Conservation (phyloP, 2,329 filamentous ascomycete genomes). For the Fusarium coicis region DNA sequence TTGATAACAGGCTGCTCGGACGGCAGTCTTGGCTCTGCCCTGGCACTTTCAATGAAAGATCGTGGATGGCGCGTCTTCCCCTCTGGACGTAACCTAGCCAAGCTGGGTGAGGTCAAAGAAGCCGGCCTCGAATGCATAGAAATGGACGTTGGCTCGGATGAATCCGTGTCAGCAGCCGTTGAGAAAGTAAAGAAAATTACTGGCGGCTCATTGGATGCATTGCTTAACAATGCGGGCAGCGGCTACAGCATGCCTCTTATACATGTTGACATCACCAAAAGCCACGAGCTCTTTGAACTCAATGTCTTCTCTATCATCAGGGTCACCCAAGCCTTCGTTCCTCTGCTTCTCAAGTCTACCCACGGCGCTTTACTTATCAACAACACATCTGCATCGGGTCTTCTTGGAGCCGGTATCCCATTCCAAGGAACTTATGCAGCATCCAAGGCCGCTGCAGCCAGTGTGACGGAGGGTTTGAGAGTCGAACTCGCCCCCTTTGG, state of each 20-base stretch:
- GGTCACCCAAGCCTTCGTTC: conserved; percentile 38
- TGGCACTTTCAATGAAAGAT: conserved; percentile 46
- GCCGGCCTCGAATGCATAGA: conserved; percentile 35
- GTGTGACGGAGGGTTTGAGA: conserved; percentile 41
- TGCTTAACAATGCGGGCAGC: conserved; percentile 47
- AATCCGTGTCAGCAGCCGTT: conserved; percentile 36
- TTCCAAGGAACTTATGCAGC: conserved; percentile 45
- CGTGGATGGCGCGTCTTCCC: conserved; percentile 46
- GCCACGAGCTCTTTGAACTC: conserved; percentile 38
- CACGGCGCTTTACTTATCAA: conserved; percentile 29
- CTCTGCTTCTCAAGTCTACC: conserved; percentile 32
- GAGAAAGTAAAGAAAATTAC: conserved; percentile 28
- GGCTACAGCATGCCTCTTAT: conserved; percentile 41
- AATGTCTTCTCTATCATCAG: conserved; percentile 43
- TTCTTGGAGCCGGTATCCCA: conserved; percentile 12
- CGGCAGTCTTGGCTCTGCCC: conserved; percentile 46
- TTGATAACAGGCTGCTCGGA: conserved; percentile 52
- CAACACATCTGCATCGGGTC: conserved; percentile 27
- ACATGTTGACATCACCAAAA: conserved; percentile 32
- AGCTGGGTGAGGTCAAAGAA: conserved; percentile 26
- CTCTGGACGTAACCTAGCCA: conserved; percentile 44
- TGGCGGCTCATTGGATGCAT: conserved; percentile 42
- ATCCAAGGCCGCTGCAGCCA: conserved; percentile 43
- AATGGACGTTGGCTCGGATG: conserved; percentile 40
- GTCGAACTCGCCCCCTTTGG: conserved; percentile 45